Conservation (phyloP, 108 stramenopile genomes). For the Conticribra guillardii region DNA sequence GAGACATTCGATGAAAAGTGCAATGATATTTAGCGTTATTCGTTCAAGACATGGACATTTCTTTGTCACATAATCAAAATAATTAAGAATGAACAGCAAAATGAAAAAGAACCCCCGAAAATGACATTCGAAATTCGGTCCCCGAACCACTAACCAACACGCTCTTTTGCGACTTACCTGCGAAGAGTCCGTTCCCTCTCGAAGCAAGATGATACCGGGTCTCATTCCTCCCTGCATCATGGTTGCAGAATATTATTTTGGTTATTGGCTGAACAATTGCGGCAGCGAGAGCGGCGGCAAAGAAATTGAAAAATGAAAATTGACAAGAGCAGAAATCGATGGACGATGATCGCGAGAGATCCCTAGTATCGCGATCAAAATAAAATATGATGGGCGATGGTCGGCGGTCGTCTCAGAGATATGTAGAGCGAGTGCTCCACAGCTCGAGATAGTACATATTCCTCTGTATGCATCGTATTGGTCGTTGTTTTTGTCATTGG, state of each 20-base stretch:
- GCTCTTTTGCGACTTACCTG: conserved; percentile 59
- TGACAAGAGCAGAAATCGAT: background rate
- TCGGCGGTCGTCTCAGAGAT: no score
- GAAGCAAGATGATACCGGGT: conserved; percentile 96
- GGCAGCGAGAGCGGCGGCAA: background rate
- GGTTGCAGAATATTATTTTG: conserved; percentile 2
- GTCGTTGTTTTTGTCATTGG: no score
- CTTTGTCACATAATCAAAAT: background rate
- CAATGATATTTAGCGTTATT: background rate
- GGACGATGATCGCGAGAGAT: no score
- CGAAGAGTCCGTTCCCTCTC: conserved; percentile 98
- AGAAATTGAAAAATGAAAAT: background rate
- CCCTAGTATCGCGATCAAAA: no score
- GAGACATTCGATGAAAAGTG: background rate
- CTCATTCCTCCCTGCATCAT: conserved; percentile 63
- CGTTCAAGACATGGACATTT: background rate
- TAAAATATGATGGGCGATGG: no score
- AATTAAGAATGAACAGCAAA: background rate
- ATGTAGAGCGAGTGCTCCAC: no score
- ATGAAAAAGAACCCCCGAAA: no score
- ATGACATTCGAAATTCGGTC: background rate
- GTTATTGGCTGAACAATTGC: background rate
- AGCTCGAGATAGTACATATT: no score
- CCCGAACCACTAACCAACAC: background rate
- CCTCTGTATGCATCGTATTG: no score